These are phyloP conservation scores for Serendipita sp. DNA, from an alignment of 768 basidiomycete genomes.

Conservation along the genomic window DNA sequence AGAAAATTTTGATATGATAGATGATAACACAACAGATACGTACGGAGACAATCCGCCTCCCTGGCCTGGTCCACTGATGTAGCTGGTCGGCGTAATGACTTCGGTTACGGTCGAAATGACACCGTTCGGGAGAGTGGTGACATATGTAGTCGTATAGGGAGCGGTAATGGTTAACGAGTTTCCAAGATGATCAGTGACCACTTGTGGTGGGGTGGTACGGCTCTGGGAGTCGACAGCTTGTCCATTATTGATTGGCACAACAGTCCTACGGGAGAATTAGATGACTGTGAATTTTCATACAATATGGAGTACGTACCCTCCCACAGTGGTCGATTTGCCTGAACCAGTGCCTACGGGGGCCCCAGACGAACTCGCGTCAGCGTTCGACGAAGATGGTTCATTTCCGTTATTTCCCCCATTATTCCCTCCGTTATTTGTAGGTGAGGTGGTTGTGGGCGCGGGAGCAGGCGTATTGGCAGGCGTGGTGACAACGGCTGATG, in stretches of 20 bases:
- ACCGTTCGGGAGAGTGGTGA: not conserved
- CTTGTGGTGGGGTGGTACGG: not conserved
- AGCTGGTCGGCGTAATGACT: not conserved
- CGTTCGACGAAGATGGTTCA: not conserved
- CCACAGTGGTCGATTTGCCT: not conserved
- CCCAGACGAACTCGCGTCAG: not conserved
- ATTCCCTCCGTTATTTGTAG: not conserved
- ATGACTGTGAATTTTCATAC: not conserved
- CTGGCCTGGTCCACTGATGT: not conserved
- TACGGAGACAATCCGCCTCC: not conserved
- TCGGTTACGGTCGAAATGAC: constrained; percentile 4
- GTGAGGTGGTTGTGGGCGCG: not conserved
- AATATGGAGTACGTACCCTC: not conserved
- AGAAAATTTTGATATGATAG: not conserved
- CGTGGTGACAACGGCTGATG: not conserved
- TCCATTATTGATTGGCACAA: not conserved
- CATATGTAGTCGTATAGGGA: not conserved
- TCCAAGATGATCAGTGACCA: not conserved
- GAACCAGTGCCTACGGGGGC: not conserved
- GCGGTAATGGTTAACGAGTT: not conserved
- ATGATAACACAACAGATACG: not conserved
- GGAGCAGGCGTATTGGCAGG: not conserved
- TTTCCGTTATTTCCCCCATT: not conserved
- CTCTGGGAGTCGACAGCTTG: not conserved
- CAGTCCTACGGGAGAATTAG: not conserved